Conservation (phyloP, 352 stramenopile genomes). For the Pseudoperonospora humuli region DNA sequence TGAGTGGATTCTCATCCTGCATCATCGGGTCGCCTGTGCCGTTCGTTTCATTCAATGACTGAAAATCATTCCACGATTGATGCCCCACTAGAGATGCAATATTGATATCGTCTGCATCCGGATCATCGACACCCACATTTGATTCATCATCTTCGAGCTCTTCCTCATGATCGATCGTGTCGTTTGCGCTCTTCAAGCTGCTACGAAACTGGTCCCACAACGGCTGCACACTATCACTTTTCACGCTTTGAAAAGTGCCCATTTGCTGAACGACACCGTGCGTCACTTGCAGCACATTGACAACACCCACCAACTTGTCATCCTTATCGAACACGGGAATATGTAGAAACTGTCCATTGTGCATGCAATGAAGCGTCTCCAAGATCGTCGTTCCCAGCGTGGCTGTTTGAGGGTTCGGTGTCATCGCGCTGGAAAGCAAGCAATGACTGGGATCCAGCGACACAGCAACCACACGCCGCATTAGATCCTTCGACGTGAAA, state of each 20-base stretch:
- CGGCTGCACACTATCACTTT: conserved; percentile 61
- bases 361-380: conserved; percentile 96
- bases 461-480: conserved; percentile 90
- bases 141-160: conserved; percentile 33
- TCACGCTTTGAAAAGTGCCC: conserved; percentile 59
- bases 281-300: conserved; percentile 94
- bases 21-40: conserved; percentile 20
- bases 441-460: conserved; percentile 79
- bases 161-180: conserved; percentile 19
- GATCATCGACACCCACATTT: conserved; percentile 25
- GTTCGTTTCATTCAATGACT: conserved; percentile 24
- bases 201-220: conserved; percentile 72
- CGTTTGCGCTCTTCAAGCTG: conserved; percentile 37
- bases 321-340: conserved; percentile 91
- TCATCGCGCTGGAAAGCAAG: conserved; percentile 90
- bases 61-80: conserved; percentile 42
- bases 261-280: conserved; percentile 83
- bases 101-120: conserved; percentile 18
- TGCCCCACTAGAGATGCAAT: conserved; percentile 28
- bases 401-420: conserved; percentile 89
- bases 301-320: conserved; percentile 88
- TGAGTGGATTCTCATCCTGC: conserved; percentile 25
- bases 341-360: conserved; percentile 95
- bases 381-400: conserved; percentile 90
- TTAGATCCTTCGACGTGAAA: conserved; percentile 97